Base-by-base conservation (phyloP, 2,329 filamentous ascomycete genomes). In the Phyllachora maydis region DNA sequence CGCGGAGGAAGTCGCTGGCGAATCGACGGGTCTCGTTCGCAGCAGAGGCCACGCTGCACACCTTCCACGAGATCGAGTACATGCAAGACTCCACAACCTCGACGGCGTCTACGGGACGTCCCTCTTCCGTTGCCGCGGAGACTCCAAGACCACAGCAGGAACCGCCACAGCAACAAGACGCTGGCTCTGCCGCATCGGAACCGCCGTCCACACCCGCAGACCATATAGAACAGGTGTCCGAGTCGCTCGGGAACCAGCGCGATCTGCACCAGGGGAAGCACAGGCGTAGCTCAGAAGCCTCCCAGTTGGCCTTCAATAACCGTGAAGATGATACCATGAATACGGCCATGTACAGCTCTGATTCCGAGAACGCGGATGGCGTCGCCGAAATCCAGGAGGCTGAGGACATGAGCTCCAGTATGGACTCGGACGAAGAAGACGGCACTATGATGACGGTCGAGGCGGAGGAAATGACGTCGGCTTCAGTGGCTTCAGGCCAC, bases 11-110 rank as follows among this genome's bases (percentile, higher is more conserved):
- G 45, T 93, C 83, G 11, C 62, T 92, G 27, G 82, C 85, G 22
- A 91, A 88, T 43, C 70, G 88, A 39, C 70, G 88, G 40, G 88
- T 98, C 16, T 95, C 85, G 0, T 98, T 98, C 47, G 88, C 88
- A 4, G 88, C 88, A 1, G 88, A 98, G 49, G 88, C 88, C 8
- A 98, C 88, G 4, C 59, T 98, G 17, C 88, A 98, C 43, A 98
- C 88, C 1, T 95, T 91, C 61, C 83, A 95, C 40, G 83, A 88
- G 26, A 67, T 93, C 21, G 85, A 95, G 40, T 76, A 83, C 31
- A 63, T 70, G 42, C 81, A 83, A 39, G 83, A 93, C 42, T 79
- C 79, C 11, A 90, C 82, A 2, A 76, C 73, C 6, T 75, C 76
- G 0, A 75, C 71, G 1, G 77, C 85, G 32, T 69, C 71, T 8